Base-by-base conservation (phyloP, 1,284 basidiomycete genomes). In the Anthracocystis panici-leucophaei region DNA sequence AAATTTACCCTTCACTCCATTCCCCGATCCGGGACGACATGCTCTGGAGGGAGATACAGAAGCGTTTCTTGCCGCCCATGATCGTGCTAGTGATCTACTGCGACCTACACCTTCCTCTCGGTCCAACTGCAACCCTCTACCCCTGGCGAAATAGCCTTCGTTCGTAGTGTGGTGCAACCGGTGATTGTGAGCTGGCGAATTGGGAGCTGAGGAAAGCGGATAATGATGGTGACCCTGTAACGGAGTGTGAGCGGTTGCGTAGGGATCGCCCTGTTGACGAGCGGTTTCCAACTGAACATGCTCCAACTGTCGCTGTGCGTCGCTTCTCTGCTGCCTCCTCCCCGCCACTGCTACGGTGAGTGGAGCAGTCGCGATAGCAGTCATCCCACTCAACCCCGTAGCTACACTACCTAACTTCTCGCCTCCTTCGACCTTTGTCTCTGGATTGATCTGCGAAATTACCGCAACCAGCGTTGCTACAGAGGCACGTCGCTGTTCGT, bases 231-330 rank as follows among this genome's bases (percentile, higher is more conserved):
- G 48, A 11, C 52, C 53, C 4, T 27, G 46, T 0, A 65, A 9
- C 2, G 49, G 67, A 1, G 62, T 61, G 55, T 65, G 55, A 5
- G 58, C 29, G 16, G 55, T 61, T 0, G 75, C 73, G 25, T 57
- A 65, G 2, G 72, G 76, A 21, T 78, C 79, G 18, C 79, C 79
- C 51, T 82, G 80, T 27, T 81, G 79, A n/a, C 79, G 51, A 5
- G 79, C 80, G 16, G 63, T 76, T 53, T 82, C 80, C 42, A 80
- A 57, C 41, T 69, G 71, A 4, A 80, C 75, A 25, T 74, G 68
- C 11, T 57, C 48, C 1, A 77, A 40, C 23, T 80, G 76, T 8
- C 65, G 55, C 20, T 59, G 44, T 21, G 70, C 75, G 42, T 79
- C 79, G 60, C 5, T 14, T 23, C 11, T 29, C 23, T 25, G 10